phyloP scores from a whole-genome alignment of 768 basidiomycete species.

The Dendrothele bispora region DNA sequence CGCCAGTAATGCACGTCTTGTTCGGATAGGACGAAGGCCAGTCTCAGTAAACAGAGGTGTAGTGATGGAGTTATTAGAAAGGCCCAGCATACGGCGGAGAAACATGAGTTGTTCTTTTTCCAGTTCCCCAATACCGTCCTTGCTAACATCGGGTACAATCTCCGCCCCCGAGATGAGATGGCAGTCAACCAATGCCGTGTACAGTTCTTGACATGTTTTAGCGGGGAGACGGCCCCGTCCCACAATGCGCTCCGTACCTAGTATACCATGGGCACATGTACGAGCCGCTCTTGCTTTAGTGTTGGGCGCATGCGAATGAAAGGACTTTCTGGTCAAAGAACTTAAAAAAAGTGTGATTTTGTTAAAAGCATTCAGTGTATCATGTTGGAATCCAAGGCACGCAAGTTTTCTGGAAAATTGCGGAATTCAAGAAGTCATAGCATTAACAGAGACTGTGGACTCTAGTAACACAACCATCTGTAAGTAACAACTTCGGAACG shows the following conservation, averaged over 20 bases:
- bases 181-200: conserved; percentile 16
- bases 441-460: too few relatives aligned
- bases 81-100: conserved; percentile 15
- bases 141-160: conserved; percentile 8
- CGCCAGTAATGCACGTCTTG: conserved; percentile 12
- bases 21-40: conserved; percentile 14
- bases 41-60: conserved; percentile 19
- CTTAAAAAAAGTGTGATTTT: too few relatives aligned
- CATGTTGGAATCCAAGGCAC: too few relatives aligned
- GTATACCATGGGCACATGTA: not conserved
- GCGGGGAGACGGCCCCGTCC: conserved; percentile 7
- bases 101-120: conserved; percentile 51
- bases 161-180: conserved; percentile 12
- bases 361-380: too few relatives aligned
- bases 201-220: conserved; percentile 2
- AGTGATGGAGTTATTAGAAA: conserved; percentile 5
- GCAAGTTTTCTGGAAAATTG: too few relatives aligned
- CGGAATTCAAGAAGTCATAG: too few relatives aligned
- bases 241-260: conserved; percentile 2
- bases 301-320: too few relatives aligned
- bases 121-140: conserved; percentile 8
- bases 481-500: too few relatives aligned
- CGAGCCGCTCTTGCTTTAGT: conserved; percentile 1
- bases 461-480: too few relatives aligned
- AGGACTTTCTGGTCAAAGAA: too few relatives aligned